Evolutionary conservation across 1,284 basidiomycete genomes (phyloP).

Genomic region (Cryptococcus hybrid): DNA sequence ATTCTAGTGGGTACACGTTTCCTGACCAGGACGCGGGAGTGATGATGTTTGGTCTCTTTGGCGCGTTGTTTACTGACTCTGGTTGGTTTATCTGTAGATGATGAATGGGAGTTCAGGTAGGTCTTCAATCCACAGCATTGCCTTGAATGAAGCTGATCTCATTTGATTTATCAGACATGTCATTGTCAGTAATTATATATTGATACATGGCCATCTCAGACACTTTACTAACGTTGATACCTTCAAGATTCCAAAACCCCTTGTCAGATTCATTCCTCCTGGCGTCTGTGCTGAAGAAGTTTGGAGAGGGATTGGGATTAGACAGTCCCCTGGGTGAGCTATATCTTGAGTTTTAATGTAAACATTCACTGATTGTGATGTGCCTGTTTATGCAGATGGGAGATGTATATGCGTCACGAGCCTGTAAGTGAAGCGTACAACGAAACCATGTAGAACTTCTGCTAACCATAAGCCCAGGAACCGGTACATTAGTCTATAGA

Average conservation of each 20-base stretch:
- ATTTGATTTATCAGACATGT: slow-evolving; percentile 39
- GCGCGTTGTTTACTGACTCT: neutral
- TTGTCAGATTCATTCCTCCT: slow-evolving; percentile 46
- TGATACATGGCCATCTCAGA: neutral
- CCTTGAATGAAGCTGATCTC: neutral
- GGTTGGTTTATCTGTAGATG: slow-evolving; percentile 28
- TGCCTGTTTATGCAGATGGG: slow-evolving; percentile 36
- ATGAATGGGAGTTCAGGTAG: slow-evolving; percentile 50
- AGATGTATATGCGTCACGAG: slow-evolving; percentile 53
- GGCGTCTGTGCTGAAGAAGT: slow-evolving; percentile 48
- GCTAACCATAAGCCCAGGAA: neutral
- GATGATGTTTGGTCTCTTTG: neutral
- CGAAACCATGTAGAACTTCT: neutral
- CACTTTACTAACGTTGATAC: neutral
- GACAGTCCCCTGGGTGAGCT: slow-evolving; percentile 48
- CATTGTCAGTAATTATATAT: slow-evolving; percentile 34
- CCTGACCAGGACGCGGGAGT: neutral
- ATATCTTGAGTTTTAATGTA: neutral
- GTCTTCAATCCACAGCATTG: neutral
- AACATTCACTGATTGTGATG: neutral
- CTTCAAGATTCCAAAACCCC: slow-evolving; percentile 45
- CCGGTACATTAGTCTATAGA: neutral
- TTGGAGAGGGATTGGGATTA: slow-evolving; percentile 50
- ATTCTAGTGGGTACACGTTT: slow-evolving; percentile 34
- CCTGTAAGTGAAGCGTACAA: slow-evolving; percentile 34